A percentile compares a stretch with the other conserved stretches of the same genome.
These are phyloP conservation scores for Annulohypoxylon truncatum DNA, from an alignment of 2,329 filamentous ascomycete genomes.

Conservation along the genomic window DNA sequence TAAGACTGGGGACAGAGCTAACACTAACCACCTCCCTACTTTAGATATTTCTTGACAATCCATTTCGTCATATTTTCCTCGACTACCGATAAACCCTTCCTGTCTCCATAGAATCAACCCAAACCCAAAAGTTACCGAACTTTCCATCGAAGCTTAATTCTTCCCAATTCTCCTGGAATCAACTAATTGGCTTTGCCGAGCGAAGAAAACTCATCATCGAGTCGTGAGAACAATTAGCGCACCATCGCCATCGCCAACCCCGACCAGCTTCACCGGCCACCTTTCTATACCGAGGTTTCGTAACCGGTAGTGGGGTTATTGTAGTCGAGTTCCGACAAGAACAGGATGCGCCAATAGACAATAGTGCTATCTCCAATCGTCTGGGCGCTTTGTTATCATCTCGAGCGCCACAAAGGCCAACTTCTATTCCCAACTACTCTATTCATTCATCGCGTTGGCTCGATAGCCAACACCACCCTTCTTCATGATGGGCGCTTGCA, in stretches of 20 bases:
- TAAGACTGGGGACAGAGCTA: slow-evolving; percentile 28
- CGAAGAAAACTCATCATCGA: slow-evolving; percentile 15
- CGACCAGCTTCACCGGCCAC: not conserved
- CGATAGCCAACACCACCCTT: slow-evolving; percentile 23
- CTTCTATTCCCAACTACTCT: not conserved
- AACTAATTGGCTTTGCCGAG: slow-evolving; percentile 8
- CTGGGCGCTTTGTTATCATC: slow-evolving; percentile 22
- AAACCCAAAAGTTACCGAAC: slow-evolving; percentile 8
- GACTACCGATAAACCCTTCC: slow-evolving; percentile 21
- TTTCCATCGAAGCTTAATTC: slow-evolving; percentile 11
- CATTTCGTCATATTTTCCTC: slow-evolving; percentile 40
- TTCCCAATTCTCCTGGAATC: slow-evolving; percentile 1
- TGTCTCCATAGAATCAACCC: not conserved
- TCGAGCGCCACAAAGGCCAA: slow-evolving; percentile 15
- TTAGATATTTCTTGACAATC: slow-evolving; percentile 36
- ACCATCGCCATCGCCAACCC: not conserved
- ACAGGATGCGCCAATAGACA: slow-evolving; percentile 26
- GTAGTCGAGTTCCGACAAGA: slow-evolving; percentile 6
- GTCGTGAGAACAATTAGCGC: slow-evolving; percentile 12
- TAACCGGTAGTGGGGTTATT: not conserved
- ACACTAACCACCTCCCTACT: slow-evolving; percentile 35
- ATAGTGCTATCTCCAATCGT: not conserved
- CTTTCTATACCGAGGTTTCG: slow-evolving; percentile 6
- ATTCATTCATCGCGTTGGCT: slow-evolving; percentile 8
- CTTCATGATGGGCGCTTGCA: slow-evolving; percentile 84